These are phyloP conservation scores for Phialocephala subalpina DNA, from an alignment of 2,329 filamentous ascomycete genomes.

Conservation along the genomic window DNA sequence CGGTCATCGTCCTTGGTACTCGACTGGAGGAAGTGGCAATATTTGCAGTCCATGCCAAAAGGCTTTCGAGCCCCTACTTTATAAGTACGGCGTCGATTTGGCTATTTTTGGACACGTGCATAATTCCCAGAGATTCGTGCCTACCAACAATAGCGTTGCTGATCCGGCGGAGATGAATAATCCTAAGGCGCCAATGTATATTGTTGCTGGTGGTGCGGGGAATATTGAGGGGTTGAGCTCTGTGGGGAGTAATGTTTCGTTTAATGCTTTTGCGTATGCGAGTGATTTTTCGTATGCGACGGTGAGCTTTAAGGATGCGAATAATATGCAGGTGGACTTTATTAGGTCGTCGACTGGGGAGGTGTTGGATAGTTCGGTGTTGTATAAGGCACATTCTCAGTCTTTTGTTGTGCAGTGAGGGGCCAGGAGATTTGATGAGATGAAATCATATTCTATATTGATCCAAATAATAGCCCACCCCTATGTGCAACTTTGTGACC, in stretches of 20 bases:
- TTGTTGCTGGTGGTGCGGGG: slow-evolving; percentile 42
- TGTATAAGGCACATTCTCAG: slow-evolving; percentile 57
- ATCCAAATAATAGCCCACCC: too few relatives aligned
- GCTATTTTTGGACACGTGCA: slow-evolving; percentile 56
- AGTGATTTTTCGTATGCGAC: slow-evolving; percentile 61
- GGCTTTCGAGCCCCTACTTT: slow-evolving; percentile 55
- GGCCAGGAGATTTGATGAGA: background rate
- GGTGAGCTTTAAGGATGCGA: slow-evolving; percentile 54
- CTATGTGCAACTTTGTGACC: background rate
- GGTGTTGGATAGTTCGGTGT: slow-evolving; percentile 54
- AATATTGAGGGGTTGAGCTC: slow-evolving; percentile 45
- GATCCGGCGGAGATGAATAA: slow-evolving; percentile 33
- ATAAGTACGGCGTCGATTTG: slow-evolving; percentile 55
- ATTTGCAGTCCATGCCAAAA: slow-evolving; percentile 49
- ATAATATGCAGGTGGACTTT: slow-evolving; percentile 59
- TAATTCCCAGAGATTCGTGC: slow-evolving; percentile 51
- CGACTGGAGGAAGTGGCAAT: slow-evolving; percentile 24
- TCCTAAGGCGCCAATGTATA: slow-evolving; percentile 41
- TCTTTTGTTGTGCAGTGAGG: slow-evolving; percentile 53
- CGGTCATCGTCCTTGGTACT: slow-evolving; percentile 40
- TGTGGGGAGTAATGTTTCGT: slow-evolving; percentile 51
- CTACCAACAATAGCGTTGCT: slow-evolving; percentile 28
- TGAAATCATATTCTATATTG: background rate
- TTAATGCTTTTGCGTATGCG: slow-evolving; percentile 57
- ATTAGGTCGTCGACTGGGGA: slow-evolving; percentile 56